Conservation (phyloP, 345 rosid genomes). For the Crucihimalaya himalaica region DNA sequence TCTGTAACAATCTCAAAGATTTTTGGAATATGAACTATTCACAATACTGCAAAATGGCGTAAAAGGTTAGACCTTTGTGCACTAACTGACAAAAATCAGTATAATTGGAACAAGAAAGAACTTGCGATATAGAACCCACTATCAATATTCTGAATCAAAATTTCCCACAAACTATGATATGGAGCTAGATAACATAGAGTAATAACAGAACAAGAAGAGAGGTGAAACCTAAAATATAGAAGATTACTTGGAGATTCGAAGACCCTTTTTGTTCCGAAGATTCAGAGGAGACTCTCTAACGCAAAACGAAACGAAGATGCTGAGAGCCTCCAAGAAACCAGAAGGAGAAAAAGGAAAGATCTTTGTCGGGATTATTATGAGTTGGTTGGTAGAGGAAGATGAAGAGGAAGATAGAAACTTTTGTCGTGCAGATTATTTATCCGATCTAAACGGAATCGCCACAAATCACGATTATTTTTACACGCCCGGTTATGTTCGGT, state of each 20-base stretch:
- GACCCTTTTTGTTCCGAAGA: slow-evolving; percentile 9
- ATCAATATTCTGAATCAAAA: not conserved
- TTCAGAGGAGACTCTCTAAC: slow-evolving; percentile 13
- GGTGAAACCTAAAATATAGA: not conserved
- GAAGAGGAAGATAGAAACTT: slow-evolving; percentile 6
- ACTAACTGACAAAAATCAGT: not conserved
- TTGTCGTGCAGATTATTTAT: slow-evolving; percentile 2
- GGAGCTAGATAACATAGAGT: not conserved
- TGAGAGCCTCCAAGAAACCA: slow-evolving; percentile 21
- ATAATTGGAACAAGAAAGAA: slow-evolving; percentile 18
- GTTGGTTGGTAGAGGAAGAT: slow-evolving; percentile 1
- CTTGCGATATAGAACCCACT: not conserved
- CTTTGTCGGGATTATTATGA: too few relatives aligned
- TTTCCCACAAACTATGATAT: not conserved
- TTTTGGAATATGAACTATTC: not conserved
- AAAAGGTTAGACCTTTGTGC: slow-evolving; percentile 27
- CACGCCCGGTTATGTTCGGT: slow-evolving; percentile 18
- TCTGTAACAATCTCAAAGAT: not conserved
- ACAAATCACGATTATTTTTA: slow-evolving; percentile 17
- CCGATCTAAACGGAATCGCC: not conserved
- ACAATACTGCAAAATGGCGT: not conserved
- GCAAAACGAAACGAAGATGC: slow-evolving; percentile 23
- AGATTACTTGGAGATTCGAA: not conserved
- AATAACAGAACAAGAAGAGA: slow-evolving; percentile 5
- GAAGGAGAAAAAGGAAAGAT: too few relatives aligned